Percentiles rank a stretch among this genome's conserved stretches.
phyloP scores from a whole-genome alignment of 2,329 filamentous ascomycete species.

The Cladophialophora chaetospira region DNA sequence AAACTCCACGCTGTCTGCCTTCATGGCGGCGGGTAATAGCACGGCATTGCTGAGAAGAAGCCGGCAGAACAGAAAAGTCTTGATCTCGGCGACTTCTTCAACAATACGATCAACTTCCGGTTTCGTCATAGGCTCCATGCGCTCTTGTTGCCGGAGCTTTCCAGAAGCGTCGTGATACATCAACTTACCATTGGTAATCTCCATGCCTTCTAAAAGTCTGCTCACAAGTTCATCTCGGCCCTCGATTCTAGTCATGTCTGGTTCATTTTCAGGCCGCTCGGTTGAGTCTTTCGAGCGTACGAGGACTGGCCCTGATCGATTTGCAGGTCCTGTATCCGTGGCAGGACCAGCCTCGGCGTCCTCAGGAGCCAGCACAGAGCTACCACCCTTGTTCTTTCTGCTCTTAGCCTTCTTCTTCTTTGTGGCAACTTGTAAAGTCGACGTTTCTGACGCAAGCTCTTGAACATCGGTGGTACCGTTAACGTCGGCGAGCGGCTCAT shows the following conservation, averaged over 20 bases:
- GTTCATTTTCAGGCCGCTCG: conserved; percentile 35
- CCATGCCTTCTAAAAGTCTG: conserved; percentile 46
- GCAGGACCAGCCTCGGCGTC: too few relatives aligned
- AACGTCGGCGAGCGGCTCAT: too few relatives aligned
- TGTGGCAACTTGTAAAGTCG: too few relatives aligned
- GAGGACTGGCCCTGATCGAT: neutral
- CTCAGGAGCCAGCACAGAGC: too few relatives aligned
- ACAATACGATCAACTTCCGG: conserved; percentile 47
- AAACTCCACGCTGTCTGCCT: too few relatives aligned
- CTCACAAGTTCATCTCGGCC: conserved; percentile 44
- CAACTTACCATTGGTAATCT: conserved; percentile 36
- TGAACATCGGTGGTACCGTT: too few relatives aligned
- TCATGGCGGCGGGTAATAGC: conserved; percentile 49
- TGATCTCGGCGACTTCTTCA: conserved; percentile 52
- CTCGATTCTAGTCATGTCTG: conserved; percentile 48
- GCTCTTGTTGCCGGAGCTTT: neutral
- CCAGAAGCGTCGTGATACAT: neutral
- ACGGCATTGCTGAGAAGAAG: conserved; percentile 50
- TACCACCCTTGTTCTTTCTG: too few relatives aligned
- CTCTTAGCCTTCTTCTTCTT: too few relatives aligned
- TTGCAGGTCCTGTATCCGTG: too few relatives aligned
- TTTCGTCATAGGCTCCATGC: neutral
- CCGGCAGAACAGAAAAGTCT: conserved; percentile 53
- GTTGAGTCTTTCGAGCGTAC: neutral
- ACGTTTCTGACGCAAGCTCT: too few relatives aligned